Evolutionary conservation across 2,329 filamentous ascomycete species (phyloP).

Genomic region (Tolypocladium endophyticum): DNA sequence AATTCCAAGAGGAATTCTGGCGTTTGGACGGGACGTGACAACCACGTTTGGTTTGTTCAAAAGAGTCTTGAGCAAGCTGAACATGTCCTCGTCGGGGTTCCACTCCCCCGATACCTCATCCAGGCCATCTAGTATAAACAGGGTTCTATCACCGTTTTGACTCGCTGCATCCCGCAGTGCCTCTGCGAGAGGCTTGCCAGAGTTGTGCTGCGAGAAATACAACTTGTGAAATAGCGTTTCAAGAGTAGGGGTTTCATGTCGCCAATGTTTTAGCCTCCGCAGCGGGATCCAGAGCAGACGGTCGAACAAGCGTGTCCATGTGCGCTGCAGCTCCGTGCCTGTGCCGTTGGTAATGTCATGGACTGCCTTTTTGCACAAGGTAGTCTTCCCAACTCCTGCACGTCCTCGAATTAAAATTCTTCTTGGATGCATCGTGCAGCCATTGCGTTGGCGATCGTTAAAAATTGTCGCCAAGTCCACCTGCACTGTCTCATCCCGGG

Average conservation of each 20-base stretch:
- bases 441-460: slow-evolving; percentile 10
- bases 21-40: slow-evolving; percentile 27
- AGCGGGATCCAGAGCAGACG: slow-evolving; percentile 28
- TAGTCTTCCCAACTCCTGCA: slow-evolving; percentile 29
- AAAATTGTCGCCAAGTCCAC: slow-evolving; percentile 17
- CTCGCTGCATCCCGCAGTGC: neutral
- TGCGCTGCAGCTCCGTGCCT: neutral
- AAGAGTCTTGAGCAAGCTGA: slow-evolving; percentile 15
- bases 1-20: slow-evolving; percentile 1
- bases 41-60: slow-evolving; percentile 24
- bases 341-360: slow-evolving; percentile 16
- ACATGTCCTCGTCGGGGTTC: slow-evolving; percentile 4
- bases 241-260: neutral
- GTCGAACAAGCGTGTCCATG: slow-evolving; percentile 17
- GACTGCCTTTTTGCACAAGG: slow-evolving; percentile 30
- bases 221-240: slow-evolving; percentile 12
- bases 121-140: slow-evolving; percentile 31
- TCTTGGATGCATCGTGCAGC: slow-evolving; percentile 9
- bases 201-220: slow-evolving; percentile 13
- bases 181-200: slow-evolving; percentile 6
- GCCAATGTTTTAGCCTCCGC: slow-evolving; percentile 18
- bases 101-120: slow-evolving; percentile 26
- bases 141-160: slow-evolving; percentile 11
- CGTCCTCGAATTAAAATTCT: slow-evolving; percentile 24
- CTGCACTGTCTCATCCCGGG: slow-evolving; percentile 9